Base-by-base conservation (phyloP, 2,329 filamentous ascomycete species). In the Fusarium sp. region DNA sequence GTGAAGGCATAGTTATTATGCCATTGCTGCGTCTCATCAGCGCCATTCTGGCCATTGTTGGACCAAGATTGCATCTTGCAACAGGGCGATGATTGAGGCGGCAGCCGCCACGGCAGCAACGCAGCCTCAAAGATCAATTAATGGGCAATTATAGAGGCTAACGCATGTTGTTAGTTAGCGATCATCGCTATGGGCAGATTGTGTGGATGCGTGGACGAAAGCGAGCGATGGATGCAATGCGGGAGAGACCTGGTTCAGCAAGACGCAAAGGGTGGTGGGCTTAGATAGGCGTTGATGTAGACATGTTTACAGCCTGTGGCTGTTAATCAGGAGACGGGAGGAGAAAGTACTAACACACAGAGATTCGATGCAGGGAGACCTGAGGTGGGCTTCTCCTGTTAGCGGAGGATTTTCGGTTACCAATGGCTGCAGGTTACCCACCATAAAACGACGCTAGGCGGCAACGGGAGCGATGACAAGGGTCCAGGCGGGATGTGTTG, bases 51-150 rank as follows among this genome's bases (percentile, higher is more conserved):
- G 75, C 80, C 79, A 66, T 79, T 74, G 65, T 78, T 79, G 45
- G 82, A 73, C 83, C 83, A 85, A 68, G 83, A 83, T 80, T 85
- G 83, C 83, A 85, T 85, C 71, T 78, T 80, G 78, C 67, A 54
- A 63, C 56, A 59, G 59, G 34, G 57, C 67, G 73, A 69, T 72
- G 71, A 64, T 72, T 75, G 66, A 71, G 76, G 68, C 67, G 64
- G 61, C 67, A 64, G 75, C 69, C 70, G 64, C 75, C 58, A 69
- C 70, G 61, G 64, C 69, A 78, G 69, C 68, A 75, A 73, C 65
- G 74, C 67, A 57, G 63, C 65, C 62, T 66, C 66, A 47, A 47
- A 52, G 67, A 70, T 77, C 69, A 78, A 78, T 75, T 75, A 77
- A 68, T 61, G 61, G 67, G 52, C 64, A 71, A 66, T 56, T 70